Base-by-base conservation (phyloP, 1,139 yeast species). In the Lodderomyces elongisporus region DNA sequence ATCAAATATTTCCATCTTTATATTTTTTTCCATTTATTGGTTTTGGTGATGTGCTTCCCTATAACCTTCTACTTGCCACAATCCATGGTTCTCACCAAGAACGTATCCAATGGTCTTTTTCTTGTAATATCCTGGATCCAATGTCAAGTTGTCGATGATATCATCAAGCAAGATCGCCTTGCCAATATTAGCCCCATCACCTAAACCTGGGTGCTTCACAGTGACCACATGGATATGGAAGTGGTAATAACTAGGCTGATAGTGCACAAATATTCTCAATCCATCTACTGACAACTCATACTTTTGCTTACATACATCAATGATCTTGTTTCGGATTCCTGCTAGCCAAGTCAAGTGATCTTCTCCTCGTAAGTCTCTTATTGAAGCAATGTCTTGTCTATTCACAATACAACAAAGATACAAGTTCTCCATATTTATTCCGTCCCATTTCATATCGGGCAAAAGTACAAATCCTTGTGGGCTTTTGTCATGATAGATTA, bases 401-500 rank as follows among this genome's bases (percentile, higher is more conserved):
- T 75, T 75, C 4, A 83, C 93, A 40, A 93, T 81, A 8, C 87
- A 83, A 33, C 87, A 79, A 45, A 89, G 60, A 51, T 91, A 89
- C 39, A 93, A 59, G 2, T 89, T 60, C 15, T 77, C 85, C 53
- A 83, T 43, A 30, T 77, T 78, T 32, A 70, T 60, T 8, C 85
- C 78, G 53, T 91, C 96, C 99, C 99, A 91, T 54, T 89, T 89
- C 87, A 87, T 85, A 51, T 80, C 91, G 1, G 88, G 89, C 28
- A 80, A 60, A 28, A 83, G 56, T 2, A 81, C 72, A 47, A 76
- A 78, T 12, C 87, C 91, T 27, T 55, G 54, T 0, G 51, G 48
- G 3, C 67, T 61, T 14, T 71, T 62, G 41, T 83, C 80, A 33
- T 81, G 77, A 43, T 66, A 65, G 3, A 85, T 67, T 20, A 91